Evolutionary conservation across 1,284 basidiomycete species (phyloP), one percentile per base, ranked within the genome.

Genomic region (Ganoderma resinaceum): DNA sequence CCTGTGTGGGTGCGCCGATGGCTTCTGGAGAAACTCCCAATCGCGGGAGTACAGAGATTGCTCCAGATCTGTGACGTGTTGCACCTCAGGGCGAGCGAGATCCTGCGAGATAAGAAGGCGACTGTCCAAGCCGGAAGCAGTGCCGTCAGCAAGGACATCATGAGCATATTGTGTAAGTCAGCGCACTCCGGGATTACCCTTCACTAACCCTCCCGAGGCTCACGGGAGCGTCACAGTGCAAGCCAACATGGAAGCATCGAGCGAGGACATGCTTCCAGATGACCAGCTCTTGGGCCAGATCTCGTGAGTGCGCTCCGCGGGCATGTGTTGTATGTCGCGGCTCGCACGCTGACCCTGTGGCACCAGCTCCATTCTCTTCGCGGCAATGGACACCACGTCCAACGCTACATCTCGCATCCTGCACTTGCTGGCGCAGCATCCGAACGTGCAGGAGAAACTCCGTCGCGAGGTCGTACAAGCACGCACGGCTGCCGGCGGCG

Each of bases 121-220:
- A 69, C 68, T 62, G 20, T 66, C 46, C 53, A 61, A 60, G 40
- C 77, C 79, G 63, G 67, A 12, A 61, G 58, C 33, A 38, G 52
- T 49, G 77, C 73, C 1, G 23, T 1, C 73, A 78, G 3, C 81
- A 49, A 81, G 68, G 85, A 86, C 71, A 77, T 86, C 52, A 81
- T 85, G 67, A 84, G 82, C 62, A 77, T 86, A 20, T 63, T 80
- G 12, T 65, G 80, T 87, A 63, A 72, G 84, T 76, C 12, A 69
- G 62, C 20, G 7, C 37, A 23, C 2, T 9, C 0, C 43, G 0
- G 14, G 12, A 23, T 42, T 38, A 8, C 14, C 29, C 29, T 26
- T 29, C 14, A 14, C 23, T 11, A 16, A 65, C 14, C 42, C n/a
- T 11, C 52, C n/a, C 4, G 23, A 46, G 20, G 43, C 46, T 49